phyloP scores from a whole-genome alignment of 352 stramenopile species.

The Phytophthora colocasiae region DNA sequence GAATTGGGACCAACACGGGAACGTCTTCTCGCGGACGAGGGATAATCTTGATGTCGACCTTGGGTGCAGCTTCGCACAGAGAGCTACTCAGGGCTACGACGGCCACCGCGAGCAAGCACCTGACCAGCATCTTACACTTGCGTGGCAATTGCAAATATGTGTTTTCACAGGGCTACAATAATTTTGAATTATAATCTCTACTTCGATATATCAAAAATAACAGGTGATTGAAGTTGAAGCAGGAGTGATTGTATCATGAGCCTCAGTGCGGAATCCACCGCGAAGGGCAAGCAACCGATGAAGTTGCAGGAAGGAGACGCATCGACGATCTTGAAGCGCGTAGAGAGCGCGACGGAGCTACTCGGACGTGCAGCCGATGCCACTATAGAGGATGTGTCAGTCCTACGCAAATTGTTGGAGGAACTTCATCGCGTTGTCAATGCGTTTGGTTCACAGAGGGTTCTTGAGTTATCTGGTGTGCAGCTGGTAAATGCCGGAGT shows the following conservation, averaged over 20 bases:
- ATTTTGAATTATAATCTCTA: neutral
- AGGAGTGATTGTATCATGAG: slow-evolving; percentile 40
- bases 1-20: slow-evolving; percentile 40
- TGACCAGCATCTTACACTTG: slow-evolving; percentile 30
- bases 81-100: slow-evolving; percentile 30
- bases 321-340: slow-evolving; percentile 21
- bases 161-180: neutral
- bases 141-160: slow-evolving; percentile 22
- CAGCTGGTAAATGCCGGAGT: slow-evolving; percentile 69
- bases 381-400: slow-evolving; percentile 9
- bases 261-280: slow-evolving; percentile 27
- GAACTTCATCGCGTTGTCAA: slow-evolving; percentile 44
- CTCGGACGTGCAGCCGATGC: slow-evolving; percentile 17
- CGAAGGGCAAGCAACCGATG: neutral
- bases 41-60: slow-evolving; percentile 71
- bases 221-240: slow-evolving; percentile 25
- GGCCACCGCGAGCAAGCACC: slow-evolving; percentile 23
- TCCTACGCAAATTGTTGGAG: slow-evolving; percentile 21
- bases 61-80: slow-evolving; percentile 50
- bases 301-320: slow-evolving; percentile 26
- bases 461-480: slow-evolving; percentile 36
- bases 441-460: slow-evolving; percentile 26
- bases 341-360: slow-evolving; percentile 28
- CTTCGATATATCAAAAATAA: slow-evolving; percentile 1
- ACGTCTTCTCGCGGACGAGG: slow-evolving; percentile 34